Base-by-base conservation (phyloP, 1,139 yeast genomes). In the Scheffersomyces illinoinensis region DNA sequence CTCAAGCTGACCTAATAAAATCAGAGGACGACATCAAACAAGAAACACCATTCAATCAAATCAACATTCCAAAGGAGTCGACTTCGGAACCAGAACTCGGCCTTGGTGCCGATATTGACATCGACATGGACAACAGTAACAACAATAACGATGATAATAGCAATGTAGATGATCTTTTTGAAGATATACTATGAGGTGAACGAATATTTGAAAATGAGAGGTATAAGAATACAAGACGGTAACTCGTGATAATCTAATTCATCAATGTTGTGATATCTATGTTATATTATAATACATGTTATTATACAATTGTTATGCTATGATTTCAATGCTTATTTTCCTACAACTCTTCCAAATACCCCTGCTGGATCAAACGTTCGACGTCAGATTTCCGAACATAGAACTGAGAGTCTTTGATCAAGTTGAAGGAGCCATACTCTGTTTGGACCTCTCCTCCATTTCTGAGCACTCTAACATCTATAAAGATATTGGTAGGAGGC, bases 361-460 rank as follows among this genome's bases (percentile, higher is more conserved):
- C 99, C 72, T 96, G 99, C 69, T 93, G 98, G 52, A 96, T 91
- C 64, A 95, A 80, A 58, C 98, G 78, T 68, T 93, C 98, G 12
- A 95, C 99, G 69, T 95, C 99, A 0, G 96, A 88, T 67, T 92
- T 95, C 57, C 99, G 81, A 24, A 93, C 98, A 71, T 91, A 95
- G 71, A 95, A 93, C 71, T 95, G 99, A 4, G 97, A 91, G 72
- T 95, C 96, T 68, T 93, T 95, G n/a, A 96, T 92, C 66, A 95
- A 77, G 66, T 93, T 93, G 76, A 95, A 93, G 7, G 93, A 97
- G 43, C 99, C 99, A 67, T 95, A 95, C 71, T 95, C 99, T 0
- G 99, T 95, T 70, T 93, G 98, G 50, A 95, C 93, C 70, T 95
- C 98, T 1, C 99, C 99, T 0, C 97, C 98, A 68, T 95, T 97